Evolutionary conservation across 345 rosid genomes (phyloP).

Genomic region (Pistacia atlantica): DNA sequence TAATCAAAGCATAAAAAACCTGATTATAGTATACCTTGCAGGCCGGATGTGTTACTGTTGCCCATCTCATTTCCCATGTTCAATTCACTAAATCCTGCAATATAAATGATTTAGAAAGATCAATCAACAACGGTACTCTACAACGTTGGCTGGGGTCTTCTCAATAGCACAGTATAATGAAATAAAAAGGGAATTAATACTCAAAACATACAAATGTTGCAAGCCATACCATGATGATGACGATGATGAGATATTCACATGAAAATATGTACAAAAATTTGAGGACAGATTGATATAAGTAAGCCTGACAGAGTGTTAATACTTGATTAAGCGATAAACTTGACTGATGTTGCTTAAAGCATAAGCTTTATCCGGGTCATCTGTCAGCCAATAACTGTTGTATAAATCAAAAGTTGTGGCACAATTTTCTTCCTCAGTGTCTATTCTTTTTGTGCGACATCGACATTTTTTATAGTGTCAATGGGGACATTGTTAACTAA

Average conservation of each 20-base stretch:
- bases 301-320: constrained; percentile 39
- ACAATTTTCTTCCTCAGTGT: neutral
- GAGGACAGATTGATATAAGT: constrained; percentile 29
- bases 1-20: neutral
- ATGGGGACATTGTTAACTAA: constrained; percentile 29
- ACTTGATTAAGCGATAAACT: constrained; percentile 16
- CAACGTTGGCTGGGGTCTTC: constrained; percentile 21
- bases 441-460: constrained; percentile 9
- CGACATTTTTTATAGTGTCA: constrained; percentile 27
- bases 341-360: constrained; percentile 39
- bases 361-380: constrained; percentile 31
- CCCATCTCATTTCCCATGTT: constrained; percentile 70
- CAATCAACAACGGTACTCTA: neutral
- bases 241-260: constrained; percentile 40
- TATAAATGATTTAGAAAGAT: constrained; percentile 34
- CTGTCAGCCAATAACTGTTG: constrained; percentile 30
- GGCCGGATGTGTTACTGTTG: constrained; percentile 54
- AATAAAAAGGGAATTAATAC: constrained; percentile 20
- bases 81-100: constrained; percentile 42
- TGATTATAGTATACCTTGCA: constrained; percentile 33
- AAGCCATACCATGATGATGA: constrained; percentile 40
- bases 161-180: constrained; percentile 24
- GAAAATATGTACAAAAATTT: constrained; percentile 23
- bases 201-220: constrained; percentile 12
- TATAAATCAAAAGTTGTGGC: constrained; percentile 13